Conservation (phyloP, 345 rosid species). For the Odontarrhena argentea region DNA sequence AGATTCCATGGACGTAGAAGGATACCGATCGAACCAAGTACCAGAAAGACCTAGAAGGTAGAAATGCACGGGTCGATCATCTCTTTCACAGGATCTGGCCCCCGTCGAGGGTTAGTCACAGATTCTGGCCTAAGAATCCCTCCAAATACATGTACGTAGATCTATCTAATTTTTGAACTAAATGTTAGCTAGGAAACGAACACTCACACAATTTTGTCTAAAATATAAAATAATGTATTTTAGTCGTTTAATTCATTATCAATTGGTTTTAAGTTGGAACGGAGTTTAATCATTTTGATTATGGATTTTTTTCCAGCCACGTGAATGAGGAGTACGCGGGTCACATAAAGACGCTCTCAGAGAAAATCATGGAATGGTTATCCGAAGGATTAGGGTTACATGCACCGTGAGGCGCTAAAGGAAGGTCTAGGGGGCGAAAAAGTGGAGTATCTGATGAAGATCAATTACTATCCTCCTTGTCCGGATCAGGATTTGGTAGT, state of each 20-base stretch:
- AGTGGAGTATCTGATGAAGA: conserved; percentile 58
- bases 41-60: conserved; percentile 40
- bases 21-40: conserved; percentile 47
- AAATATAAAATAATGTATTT: too few species aligned
- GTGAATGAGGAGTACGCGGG: conserved; percentile 67
- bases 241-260: too few species aligned
- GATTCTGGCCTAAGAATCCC: conserved; percentile 69
- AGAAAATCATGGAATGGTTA: conserved; percentile 48
- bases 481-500: conserved; percentile 56
- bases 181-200: too few species aligned
- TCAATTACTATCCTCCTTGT: conserved; percentile 77
- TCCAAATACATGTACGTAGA: conserved; percentile 54
- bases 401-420: conserved; percentile 45
- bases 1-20: conserved; percentile 46
- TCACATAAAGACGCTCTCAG: conserved; percentile 47
- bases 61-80: conserved; percentile 59
- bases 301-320: conserved; percentile 34
- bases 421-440: conserved; percentile 60
- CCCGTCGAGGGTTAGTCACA: conserved; percentile 47
- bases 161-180: neutral
- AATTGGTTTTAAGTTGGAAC: too few species aligned
- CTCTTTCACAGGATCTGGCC: conserved; percentile 87
- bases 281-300: too few species aligned
- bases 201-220: too few species aligned
- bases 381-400: conserved; percentile 66